Evolutionary conservation across 2,329 filamentous ascomycete species (phyloP).

Genomic region (Aspergillus sp.): DNA sequence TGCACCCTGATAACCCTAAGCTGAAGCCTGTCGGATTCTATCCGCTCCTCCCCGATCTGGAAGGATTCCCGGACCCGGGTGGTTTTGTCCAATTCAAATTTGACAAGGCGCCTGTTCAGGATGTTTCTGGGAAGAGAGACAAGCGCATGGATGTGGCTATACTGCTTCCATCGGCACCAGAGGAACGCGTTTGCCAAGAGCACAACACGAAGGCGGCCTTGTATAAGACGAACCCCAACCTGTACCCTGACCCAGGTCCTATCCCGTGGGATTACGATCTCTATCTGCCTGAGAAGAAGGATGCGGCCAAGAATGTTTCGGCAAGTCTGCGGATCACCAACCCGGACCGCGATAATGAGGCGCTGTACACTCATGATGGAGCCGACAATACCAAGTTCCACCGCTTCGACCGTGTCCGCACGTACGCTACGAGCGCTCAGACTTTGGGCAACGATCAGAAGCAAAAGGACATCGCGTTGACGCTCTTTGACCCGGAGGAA

Average conservation of each 20-base stretch:
- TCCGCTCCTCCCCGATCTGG: slow-evolving; percentile 62
- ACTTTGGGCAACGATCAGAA: slow-evolving; percentile 53
- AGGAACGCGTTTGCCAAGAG: slow-evolving; percentile 51
- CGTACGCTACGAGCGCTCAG: slow-evolving; percentile 62
- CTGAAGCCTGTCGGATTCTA: slow-evolving; percentile 62
- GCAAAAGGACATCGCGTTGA: slow-evolving; percentile 60
- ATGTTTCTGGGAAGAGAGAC: slow-evolving; percentile 54
- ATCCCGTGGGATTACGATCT: slow-evolving; percentile 62
- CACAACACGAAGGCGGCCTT: slow-evolving; percentile 52
- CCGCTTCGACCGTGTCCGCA: slow-evolving; percentile 59
- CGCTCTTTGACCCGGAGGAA: slow-evolving; percentile 56
- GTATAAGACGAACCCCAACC: slow-evolving; percentile 52
- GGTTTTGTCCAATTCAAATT: slow-evolving; percentile 64
- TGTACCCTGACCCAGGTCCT: slow-evolving; percentile 55
- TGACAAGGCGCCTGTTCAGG: slow-evolving; percentile 58
- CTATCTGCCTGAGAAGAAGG: slow-evolving; percentile 55
- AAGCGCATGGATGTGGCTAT: slow-evolving; percentile 61
- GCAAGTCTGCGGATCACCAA: slow-evolving; percentile 58
- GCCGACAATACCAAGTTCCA: slow-evolving; percentile 51
- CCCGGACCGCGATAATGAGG: slow-evolving; percentile 55
- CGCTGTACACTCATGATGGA: slow-evolving; percentile 50
- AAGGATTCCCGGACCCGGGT: slow-evolving; percentile 60
- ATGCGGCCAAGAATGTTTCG: slow-evolving; percentile 54
- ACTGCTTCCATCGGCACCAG: slow-evolving; percentile 54
- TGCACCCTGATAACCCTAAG: slow-evolving; percentile 60